phyloP scores from a whole-genome alignment of 2,329 filamentous ascomycete species.

The Setomelanomma holmii region DNA sequence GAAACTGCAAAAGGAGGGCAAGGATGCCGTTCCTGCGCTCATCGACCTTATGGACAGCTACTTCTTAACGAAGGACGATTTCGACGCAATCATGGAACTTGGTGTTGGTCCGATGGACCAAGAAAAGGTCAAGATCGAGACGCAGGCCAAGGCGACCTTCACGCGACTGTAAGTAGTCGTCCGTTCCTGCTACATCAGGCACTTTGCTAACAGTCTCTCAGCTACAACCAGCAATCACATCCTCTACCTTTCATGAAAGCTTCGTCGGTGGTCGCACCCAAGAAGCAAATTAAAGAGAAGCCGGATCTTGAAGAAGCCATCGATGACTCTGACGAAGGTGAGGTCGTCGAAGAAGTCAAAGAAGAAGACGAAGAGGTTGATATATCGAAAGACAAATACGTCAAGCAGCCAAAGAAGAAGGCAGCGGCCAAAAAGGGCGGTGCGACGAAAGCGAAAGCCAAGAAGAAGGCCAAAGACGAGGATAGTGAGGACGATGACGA shows the following conservation, averaged over 20 bases:
- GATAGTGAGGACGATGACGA: slow-evolving; percentile 46
- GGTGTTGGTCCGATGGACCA: slow-evolving; percentile 85
- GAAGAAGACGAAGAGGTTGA: slow-evolving; percentile 79
- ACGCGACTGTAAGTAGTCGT: slow-evolving; percentile 75
- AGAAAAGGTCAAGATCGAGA: slow-evolving; percentile 76
- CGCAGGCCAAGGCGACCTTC: slow-evolving; percentile 86
- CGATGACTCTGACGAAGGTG: slow-evolving; percentile 81
- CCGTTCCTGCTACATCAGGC: background rate
- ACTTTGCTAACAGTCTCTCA: slow-evolving; percentile 46
- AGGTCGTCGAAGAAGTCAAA: slow-evolving; percentile 54
- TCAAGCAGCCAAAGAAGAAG: slow-evolving; percentile 86
- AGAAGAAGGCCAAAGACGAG: slow-evolving; percentile 48
- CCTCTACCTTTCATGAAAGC: slow-evolving; percentile 97
- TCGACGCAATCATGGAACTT: slow-evolving; percentile 89
- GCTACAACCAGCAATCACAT: slow-evolving; percentile 85
- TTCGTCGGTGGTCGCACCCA: slow-evolving; percentile 74
- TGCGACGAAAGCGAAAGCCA: slow-evolving; percentile 55
- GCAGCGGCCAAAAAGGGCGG: slow-evolving; percentile 53
- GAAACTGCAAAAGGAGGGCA: slow-evolving; percentile 77
- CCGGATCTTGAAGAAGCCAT: slow-evolving; percentile 97
- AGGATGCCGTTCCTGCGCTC: slow-evolving; percentile 79
- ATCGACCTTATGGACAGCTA: slow-evolving; percentile 98
- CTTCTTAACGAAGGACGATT: slow-evolving; percentile 92
- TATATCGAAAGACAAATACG: slow-evolving; percentile 93
- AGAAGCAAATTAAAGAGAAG: slow-evolving; percentile 74